phyloP scores from a whole-genome alignment of 73 alveolate genomes.

The Tetrahymena malaccensis region DNA sequence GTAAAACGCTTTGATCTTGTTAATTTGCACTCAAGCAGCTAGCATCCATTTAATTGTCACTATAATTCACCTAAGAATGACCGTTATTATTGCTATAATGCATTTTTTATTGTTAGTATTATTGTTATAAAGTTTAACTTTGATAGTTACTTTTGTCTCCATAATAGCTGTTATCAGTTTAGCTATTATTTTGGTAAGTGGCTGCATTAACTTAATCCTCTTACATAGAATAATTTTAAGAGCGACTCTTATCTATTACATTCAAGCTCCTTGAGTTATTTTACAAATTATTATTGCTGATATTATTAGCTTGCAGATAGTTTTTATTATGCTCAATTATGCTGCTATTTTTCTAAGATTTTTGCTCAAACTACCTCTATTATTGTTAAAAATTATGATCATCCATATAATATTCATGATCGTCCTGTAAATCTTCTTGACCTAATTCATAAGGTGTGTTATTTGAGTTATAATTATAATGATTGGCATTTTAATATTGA shows the following conservation, averaged over 20 bases:
- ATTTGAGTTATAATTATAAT: not conserved
- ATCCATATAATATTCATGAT: not conserved
- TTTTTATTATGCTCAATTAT: not conserved
- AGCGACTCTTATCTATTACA: not conserved
- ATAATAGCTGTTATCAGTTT: not conserved
- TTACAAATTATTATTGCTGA: not conserved
- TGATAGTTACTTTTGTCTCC: not conserved
- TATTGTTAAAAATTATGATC: not conserved
- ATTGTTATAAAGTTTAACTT: not conserved
- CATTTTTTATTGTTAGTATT: not conserved
- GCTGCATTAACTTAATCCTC: not conserved
- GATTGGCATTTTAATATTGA: not conserved
- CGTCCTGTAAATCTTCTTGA: not conserved
- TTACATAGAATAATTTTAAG: not conserved
- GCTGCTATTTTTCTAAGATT: not conserved
- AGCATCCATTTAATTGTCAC: not conserved
- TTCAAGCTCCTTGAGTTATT: not conserved
- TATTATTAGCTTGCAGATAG: not conserved
- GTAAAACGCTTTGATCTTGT: not conserved
- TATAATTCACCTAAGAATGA: not conserved
- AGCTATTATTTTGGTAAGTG: not conserved
- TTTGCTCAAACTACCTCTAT: not conserved
- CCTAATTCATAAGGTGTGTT: not conserved
- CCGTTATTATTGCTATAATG: not conserved
- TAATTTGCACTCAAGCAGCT: not conserved